Base-by-base conservation (phyloP, 495 filamentous ascomycete genomes). In the Amniculicola lignicola region DNA sequence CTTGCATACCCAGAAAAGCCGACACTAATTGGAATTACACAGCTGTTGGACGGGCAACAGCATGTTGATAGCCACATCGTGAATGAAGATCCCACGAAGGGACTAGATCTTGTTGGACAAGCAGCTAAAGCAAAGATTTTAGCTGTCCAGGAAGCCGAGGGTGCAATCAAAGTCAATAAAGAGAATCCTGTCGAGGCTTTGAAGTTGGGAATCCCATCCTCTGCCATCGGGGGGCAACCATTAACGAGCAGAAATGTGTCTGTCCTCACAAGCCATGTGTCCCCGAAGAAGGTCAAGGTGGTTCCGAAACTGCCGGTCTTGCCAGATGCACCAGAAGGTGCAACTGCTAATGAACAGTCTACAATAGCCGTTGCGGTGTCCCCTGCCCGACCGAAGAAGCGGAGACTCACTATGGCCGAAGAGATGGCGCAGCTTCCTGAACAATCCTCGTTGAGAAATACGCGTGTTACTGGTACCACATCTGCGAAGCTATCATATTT, bases 401-500 rank as follows among this genome's bases (percentile, higher is more conserved):
- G 61, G 7, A 55, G 43, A 45, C 45, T 64, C 16, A 60, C 55
- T 0, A 19, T 56, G n/a, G 43, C 28, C 4, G 61, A 56, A 27
- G 44, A 60, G 22, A 51, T 15, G 29, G 51, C 44, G 18, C 23
- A 51, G 33, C 41, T 83, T 1, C 62, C 74, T 0, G 18, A 65
- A 0, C 63, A 74, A 11, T 85, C 81, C 2, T 75, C 80, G 3
- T 75, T 94, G 6, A 71, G 77, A 12, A 69, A 75, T 37, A 84
- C 88, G 0, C 75, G 72, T 41, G 75, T 96, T 37, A 68, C 90
- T 44, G 89, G 88, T 6, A 95, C 89, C 0, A 79, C 87, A 1
- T 97, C 92, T 0, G 83, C 85, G 0, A 97, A 97, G 69, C 74
- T 97, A 2, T 89, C 86, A 2, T 96, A 96, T 60, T 76, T 97